A percentile compares a stretch with the other conserved stretches of the same genome.
phyloP scores from a whole-genome alignment of 352 stramenopile species.

The Pythium pectinolyticum region DNA sequence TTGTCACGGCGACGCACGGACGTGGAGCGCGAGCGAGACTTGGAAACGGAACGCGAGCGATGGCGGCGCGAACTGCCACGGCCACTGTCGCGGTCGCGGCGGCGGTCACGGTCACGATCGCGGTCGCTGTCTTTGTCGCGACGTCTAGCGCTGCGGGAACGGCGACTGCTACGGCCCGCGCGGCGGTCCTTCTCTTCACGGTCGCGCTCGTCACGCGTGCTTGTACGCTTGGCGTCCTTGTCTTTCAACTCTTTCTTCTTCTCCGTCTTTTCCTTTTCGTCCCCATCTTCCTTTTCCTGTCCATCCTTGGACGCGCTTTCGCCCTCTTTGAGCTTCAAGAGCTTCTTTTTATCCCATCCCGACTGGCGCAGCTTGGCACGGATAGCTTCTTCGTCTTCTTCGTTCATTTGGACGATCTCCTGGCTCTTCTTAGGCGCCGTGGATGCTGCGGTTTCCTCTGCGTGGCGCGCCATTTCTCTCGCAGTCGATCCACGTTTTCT shows the following conservation, averaged over 20 bases:
- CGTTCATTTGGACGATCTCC: slow-evolving; percentile 20
- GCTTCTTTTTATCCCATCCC: slow-evolving; percentile 63
- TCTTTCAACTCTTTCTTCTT: slow-evolving; percentile 21
- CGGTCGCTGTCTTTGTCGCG: slow-evolving; percentile 22
- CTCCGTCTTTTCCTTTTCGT: neutral
- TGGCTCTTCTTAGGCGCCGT: slow-evolving; percentile 1
- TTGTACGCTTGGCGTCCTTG: slow-evolving; percentile 16
- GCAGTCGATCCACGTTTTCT: neutral
- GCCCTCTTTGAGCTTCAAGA: slow-evolving; percentile 23
- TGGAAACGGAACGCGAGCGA: slow-evolving; percentile 36
- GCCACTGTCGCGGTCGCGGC: slow-evolving; percentile 35
- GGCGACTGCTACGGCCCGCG: slow-evolving; percentile 21
- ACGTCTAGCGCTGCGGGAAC: slow-evolving; percentile 29
- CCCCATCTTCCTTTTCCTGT: too few species aligned
- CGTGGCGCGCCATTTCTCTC: slow-evolving; percentile 7
- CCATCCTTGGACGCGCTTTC: slow-evolving; percentile 8
- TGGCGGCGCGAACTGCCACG: slow-evolving; percentile 29
- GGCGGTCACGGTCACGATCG: slow-evolving; percentile 32
- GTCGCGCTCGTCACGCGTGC: slow-evolving; percentile 4
- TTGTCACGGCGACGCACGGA: slow-evolving; percentile 22
- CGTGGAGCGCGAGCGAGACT: slow-evolving; percentile 31
- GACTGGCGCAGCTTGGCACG: slow-evolving; percentile 70
- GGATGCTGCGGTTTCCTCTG: neutral
- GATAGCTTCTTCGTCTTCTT: slow-evolving; percentile 65
- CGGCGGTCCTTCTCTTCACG: slow-evolving; percentile 13